Conservation (phyloP, 2,329 filamentous ascomycete species). For the Cladosporium sp. region DNA sequence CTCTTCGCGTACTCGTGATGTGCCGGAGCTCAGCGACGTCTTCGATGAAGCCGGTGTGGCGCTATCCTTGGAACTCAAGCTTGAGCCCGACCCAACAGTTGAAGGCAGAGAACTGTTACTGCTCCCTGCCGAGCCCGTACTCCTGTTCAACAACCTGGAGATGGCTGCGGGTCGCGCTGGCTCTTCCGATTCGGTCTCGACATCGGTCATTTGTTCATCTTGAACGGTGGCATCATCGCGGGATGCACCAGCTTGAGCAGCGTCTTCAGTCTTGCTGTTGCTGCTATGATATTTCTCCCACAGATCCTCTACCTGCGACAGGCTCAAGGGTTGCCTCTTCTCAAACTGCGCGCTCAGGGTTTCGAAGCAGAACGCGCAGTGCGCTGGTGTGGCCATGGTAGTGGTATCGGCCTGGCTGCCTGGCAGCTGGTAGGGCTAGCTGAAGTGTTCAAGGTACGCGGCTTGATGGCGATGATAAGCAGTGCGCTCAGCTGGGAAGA, state of each 20-base stretch:
- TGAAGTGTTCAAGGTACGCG: not conserved
- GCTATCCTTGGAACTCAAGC: not conserved
- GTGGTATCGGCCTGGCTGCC: not conserved
- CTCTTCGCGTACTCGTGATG: constrained; percentile 15
- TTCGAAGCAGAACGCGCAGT: constrained; percentile 95
- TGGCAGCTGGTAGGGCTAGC: too few relatives aligned
- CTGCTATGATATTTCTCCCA: constrained; percentile 54
- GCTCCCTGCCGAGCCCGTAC: constrained; percentile 20
- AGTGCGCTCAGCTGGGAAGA: not conserved
- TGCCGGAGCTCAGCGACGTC: constrained; percentile 13
- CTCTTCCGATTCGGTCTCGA: constrained; percentile 23
- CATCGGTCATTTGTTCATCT: constrained; percentile 36
- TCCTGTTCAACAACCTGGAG: constrained; percentile 37
- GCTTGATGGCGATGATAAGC: not conserved
- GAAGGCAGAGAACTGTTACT: constrained; percentile 30
- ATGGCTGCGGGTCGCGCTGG: constrained; percentile 39
- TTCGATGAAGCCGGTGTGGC: constrained; percentile 14
- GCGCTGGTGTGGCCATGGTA: constrained; percentile 74
- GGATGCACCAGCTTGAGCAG: constrained; percentile 17
- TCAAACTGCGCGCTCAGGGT: constrained; percentile 71
- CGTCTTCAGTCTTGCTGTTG: constrained; percentile 25
- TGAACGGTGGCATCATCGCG: constrained; percentile 25
- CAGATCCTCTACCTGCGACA: constrained; percentile 66
- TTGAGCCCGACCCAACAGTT: constrained; percentile 12
- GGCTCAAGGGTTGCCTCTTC: constrained; percentile 60